A percentile compares a stretch with the other conserved stretches of the same genome.
phyloP scores from a whole-genome alignment of 225 moss, liverwort and hornwort species.

The Pleurozium schreberi region DNA sequence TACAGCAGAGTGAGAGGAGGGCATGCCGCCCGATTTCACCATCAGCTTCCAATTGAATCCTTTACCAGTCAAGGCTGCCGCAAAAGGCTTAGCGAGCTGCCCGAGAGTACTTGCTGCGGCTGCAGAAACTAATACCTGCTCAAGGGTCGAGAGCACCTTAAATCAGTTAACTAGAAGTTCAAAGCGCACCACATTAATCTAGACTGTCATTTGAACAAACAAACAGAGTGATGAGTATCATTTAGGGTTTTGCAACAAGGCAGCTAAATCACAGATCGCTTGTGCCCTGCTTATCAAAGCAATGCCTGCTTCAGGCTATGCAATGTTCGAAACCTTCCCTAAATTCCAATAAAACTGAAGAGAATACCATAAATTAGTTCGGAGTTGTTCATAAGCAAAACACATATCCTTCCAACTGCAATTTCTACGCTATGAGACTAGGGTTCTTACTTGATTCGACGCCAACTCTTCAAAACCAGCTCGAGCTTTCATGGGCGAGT shows the following conservation, averaged over 20 bases:
- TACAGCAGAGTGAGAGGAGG: slow-evolving; percentile 89
- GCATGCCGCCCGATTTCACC: slow-evolving; percentile 86
- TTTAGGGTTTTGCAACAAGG: neutral
- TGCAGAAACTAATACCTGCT: slow-evolving; percentile 66
- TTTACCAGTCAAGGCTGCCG: slow-evolving; percentile 49
- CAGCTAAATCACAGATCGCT: neutral
- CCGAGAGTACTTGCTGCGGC: slow-evolving; percentile 41
- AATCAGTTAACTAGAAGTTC: neutral
- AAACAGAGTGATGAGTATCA: neutral
- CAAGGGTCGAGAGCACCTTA: neutral
- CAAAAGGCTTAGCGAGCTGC: slow-evolving; percentile 71
- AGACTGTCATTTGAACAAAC: neutral
- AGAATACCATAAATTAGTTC: neutral
- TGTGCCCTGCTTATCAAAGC: neutral
- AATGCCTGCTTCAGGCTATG: neutral
- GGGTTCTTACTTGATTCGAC: slow-evolving; percentile 30
- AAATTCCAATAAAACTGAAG: neutral
- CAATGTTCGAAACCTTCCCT: neutral
- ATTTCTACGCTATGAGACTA: neutral
- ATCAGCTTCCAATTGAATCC: slow-evolving; percentile 83
- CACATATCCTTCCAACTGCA: neutral
- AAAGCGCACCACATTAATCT: neutral
- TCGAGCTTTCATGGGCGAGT: slow-evolving; percentile 13
- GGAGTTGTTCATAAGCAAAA: neutral
- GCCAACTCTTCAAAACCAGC: slow-evolving; percentile 37